Evolutionary conservation across 768 basidiomycete genomes (phyloP).

Genomic region (Boletus huronensis): DNA sequence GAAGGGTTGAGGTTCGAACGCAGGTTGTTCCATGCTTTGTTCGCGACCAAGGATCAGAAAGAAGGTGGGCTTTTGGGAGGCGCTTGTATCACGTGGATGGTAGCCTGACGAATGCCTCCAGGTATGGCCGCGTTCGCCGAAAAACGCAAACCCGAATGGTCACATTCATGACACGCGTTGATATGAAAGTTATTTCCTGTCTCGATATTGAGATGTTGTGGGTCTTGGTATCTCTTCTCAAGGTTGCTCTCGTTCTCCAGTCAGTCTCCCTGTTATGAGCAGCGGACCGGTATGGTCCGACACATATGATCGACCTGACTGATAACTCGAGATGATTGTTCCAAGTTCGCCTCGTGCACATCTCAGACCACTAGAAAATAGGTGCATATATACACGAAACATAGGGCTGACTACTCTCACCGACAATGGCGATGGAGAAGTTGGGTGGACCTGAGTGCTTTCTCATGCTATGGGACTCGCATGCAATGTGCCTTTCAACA

Average conservation of each 20-base stretch:
- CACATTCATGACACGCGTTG: slow-evolving; percentile 38
- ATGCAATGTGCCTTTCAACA: slow-evolving; percentile 21
- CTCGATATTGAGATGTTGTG: too few species aligned
- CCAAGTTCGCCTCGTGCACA: neutral
- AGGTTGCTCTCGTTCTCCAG: neutral
- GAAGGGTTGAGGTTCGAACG: slow-evolving; percentile 89
- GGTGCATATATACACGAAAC: neutral
- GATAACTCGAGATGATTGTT: neutral
- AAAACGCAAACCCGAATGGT: slow-evolving; percentile 86
- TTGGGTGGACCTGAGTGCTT: neutral
- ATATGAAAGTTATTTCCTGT: neutral
- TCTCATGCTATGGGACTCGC: too few species aligned
- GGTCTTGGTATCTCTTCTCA: too few species aligned
- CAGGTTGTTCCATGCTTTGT: slow-evolving; percentile 84
- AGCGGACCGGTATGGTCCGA: neutral
- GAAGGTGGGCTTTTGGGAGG: slow-evolving; percentile 58
- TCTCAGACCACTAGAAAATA: neutral
- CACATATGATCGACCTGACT: neutral
- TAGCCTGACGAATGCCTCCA: slow-evolving; percentile 29
- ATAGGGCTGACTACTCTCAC: neutral
- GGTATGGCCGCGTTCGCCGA: slow-evolving; percentile 95
- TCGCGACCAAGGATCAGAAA: slow-evolving; percentile 93
- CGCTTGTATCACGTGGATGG: neutral
- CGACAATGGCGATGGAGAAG: neutral
- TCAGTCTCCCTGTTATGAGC: neutral